Conservation (phyloP, 192 early-diverging fungal genomes). For the Backusella mclennaniae region DNA sequence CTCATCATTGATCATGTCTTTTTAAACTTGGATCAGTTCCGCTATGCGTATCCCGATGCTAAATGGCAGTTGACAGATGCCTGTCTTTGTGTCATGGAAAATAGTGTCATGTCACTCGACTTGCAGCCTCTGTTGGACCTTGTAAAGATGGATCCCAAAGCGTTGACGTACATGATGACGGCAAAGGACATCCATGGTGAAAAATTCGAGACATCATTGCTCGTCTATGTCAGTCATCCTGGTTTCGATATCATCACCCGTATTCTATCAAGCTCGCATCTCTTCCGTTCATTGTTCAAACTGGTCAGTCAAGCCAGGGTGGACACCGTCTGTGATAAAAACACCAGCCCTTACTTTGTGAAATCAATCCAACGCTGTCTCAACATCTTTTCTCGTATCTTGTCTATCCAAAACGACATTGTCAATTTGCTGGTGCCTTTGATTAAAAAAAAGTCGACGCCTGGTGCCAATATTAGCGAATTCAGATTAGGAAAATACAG, state of each 20-base stretch:
- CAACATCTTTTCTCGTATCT: constrained; percentile 61
- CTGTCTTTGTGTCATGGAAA: constrained; percentile 79
- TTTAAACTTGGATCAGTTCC: constrained; percentile 67
- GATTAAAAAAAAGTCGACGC: constrained; percentile 40
- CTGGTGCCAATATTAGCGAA: neutral
- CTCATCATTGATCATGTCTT: constrained; percentile 88
- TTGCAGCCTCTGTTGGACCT: constrained; percentile 45
- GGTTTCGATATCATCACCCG: constrained; percentile 82
- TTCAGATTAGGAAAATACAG: neutral
- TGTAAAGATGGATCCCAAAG: neutral
- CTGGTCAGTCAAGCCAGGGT: constrained; percentile 41
- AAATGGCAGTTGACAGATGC: constrained; percentile 74
- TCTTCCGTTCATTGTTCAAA: constrained; percentile 69
- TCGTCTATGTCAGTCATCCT: constrained; percentile 55
- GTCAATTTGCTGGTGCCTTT: constrained; percentile 61
- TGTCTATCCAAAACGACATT: constrained; percentile 77
- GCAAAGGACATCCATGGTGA: neutral
- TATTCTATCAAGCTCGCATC: constrained; percentile 72
- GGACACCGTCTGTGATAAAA: constrained; percentile 15
- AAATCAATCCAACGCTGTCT: constrained; percentile 48
- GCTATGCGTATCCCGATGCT: constrained; percentile 65
- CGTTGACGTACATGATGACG: neutral
- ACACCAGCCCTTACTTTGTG: constrained; percentile 30
- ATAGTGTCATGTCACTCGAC: constrained; percentile 76
- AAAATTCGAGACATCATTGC: neutral